These are phyloP conservation scores for Kregervanrija pseudodelftensis DNA, from an alignment of 805 yeast genomes.

Conservation along the genomic window DNA sequence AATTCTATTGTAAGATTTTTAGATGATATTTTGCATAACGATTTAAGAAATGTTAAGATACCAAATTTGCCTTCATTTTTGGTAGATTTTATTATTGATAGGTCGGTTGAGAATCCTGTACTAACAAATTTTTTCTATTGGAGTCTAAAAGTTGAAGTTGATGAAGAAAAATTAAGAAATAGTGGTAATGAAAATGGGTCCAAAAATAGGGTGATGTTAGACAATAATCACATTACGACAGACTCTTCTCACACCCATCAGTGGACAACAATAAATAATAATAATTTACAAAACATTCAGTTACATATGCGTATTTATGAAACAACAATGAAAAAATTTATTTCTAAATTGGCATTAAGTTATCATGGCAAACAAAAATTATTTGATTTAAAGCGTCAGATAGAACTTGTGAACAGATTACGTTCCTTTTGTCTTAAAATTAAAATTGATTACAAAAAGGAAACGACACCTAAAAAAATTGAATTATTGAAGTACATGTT, in stretches of 20 bases:
- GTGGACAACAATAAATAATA: neutral
- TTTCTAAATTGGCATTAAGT: slow-evolving; percentile 18
- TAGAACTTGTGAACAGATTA: slow-evolving; percentile 58
- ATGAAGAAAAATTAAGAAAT: slow-evolving; percentile 40
- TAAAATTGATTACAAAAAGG: slow-evolving; percentile 51
- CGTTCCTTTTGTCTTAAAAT: slow-evolving; percentile 59
- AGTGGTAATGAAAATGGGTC: slow-evolving; percentile 6
- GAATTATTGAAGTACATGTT: slow-evolving; percentile 58
- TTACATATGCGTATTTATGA: slow-evolving; percentile 16
- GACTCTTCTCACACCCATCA: neutral
- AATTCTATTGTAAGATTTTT: slow-evolving; percentile 22
- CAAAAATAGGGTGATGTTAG: too few relatives aligned
- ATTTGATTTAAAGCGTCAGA: slow-evolving; percentile 40
- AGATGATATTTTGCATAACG: slow-evolving; percentile 14
- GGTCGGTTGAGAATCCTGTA: slow-evolving; percentile 56
- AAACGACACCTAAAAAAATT: slow-evolving; percentile 68
- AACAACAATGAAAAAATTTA: slow-evolving; percentile 24
- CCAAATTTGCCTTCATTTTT: slow-evolving; percentile 44
- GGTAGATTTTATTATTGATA: slow-evolving; percentile 66
- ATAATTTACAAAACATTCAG: slow-evolving; percentile 1
- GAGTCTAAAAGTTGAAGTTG: slow-evolving; percentile 84
- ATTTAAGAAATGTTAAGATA: slow-evolving; percentile 7
- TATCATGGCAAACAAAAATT: slow-evolving; percentile 22
- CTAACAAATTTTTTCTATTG: slow-evolving; percentile 85
- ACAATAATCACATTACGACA: too few relatives aligned